phyloP scores from a whole-genome alignment of 345 rosid genomes.

The Syzygium jambos region DNA sequence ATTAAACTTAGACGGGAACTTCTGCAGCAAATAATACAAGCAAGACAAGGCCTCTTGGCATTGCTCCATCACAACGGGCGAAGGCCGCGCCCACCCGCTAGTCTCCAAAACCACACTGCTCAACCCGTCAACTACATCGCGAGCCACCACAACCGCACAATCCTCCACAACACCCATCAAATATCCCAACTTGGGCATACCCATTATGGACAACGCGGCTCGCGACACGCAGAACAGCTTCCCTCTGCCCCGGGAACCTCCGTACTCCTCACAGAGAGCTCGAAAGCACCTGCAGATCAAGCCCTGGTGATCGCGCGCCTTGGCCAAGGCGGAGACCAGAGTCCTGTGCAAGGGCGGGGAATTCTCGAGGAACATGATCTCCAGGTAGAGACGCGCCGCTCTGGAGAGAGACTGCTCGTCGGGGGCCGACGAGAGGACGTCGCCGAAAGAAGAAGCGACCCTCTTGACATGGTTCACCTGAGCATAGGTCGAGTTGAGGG shows the following conservation, averaged over 20 bases:
- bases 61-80: constrained; percentile 92
- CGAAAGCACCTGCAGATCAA: constrained; percentile 46
- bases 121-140: constrained; percentile 67
- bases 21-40: constrained; percentile 83
- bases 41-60: constrained; percentile 92
- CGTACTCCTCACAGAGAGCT: constrained; percentile 56
- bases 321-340: constrained; percentile 62
- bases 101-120: constrained; percentile 50
- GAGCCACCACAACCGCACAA: constrained; percentile 60
- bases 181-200: constrained; percentile 81
- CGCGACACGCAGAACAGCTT: constrained; percentile 74
- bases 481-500: constrained; percentile 66
- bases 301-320: constrained; percentile 32
- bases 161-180: constrained; percentile 67
- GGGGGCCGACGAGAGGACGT: constrained; percentile 11
- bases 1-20: constrained; percentile 54
- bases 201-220: constrained; percentile 73
- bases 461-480: constrained; percentile 68
- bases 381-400: constrained; percentile 51
- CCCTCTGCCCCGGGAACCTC: constrained; percentile 22
- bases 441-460: constrained; percentile 49
- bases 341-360: constrained; percentile 75
- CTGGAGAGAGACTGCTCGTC: constrained; percentile 13
- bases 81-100: constrained; percentile 59
- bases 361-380: constrained; percentile 73